phyloP scores from a whole-genome alignment of 1,284 basidiomycete species.

The Coniophora puteana region DNA sequence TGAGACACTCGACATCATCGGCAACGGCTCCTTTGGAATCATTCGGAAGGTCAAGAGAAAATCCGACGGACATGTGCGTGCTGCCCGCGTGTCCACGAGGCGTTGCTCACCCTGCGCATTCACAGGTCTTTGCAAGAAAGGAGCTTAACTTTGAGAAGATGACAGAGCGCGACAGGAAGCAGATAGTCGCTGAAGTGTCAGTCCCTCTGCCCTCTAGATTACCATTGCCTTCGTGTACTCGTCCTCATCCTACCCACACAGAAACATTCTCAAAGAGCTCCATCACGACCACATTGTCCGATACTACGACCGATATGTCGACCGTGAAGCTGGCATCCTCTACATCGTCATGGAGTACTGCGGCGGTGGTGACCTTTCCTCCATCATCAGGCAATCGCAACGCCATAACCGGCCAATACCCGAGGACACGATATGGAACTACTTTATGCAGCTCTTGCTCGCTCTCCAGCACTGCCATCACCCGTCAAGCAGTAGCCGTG shows the following conservation, averaged over 20 bases:
- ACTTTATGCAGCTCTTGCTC: conserved; percentile 90
- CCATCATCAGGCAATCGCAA: conserved; percentile 76
- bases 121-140: conserved; percentile 84
- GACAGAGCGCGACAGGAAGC: conserved; percentile 89
- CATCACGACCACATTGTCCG: conserved; percentile 94
- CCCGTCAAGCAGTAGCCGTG: conserved; percentile 53
- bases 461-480: conserved; percentile 92
- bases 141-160: conserved; percentile 95
- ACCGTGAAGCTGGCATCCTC: conserved; percentile 85
- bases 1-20: conserved; percentile 87
- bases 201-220: conserved; percentile 27
- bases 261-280: conserved; percentile 94
- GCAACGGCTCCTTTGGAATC: conserved; percentile 96
- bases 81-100: background rate
- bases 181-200: conserved; percentile 97
- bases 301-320: conserved; percentile 89
- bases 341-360: conserved; percentile 98
- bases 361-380: conserved; percentile 89
- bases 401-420: conserved; percentile 69
- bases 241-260: conserved; percentile 27
- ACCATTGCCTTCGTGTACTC: background rate
- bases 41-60: conserved; percentile 91
- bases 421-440: conserved; percentile 94
- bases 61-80: conserved; percentile 72
- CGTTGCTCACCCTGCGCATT: background rate